A percentile compares a stretch with the other conserved stretches of the same genome.
Conservation (phyloP, 495 filamentous ascomycete species). For the Schizothecium vesticola region DNA sequence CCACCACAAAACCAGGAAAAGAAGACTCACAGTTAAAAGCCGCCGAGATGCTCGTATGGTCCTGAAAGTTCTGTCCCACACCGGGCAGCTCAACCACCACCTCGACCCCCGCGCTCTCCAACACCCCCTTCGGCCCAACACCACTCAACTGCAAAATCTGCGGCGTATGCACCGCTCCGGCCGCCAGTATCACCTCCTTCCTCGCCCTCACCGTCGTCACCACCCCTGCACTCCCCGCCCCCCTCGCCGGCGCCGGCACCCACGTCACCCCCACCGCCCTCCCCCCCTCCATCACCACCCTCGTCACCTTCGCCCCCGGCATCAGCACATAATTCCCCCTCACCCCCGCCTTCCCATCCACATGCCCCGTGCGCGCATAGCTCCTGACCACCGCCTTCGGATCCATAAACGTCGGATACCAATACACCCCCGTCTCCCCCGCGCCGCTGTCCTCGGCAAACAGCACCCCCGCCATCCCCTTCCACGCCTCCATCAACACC, state of each 20-base stretch:
- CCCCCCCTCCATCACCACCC: conserved; percentile 32
- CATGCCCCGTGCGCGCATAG: conserved; percentile 40
- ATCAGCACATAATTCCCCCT: conserved; percentile 37
- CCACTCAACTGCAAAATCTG: conserved; percentile 53
- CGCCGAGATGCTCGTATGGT: conserved; percentile 41
- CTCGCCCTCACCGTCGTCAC: conserved; percentile 35
- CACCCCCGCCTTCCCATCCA: conserved; percentile 28
- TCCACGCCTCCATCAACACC: conserved; percentile 34
- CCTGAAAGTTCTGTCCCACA: conserved; percentile 56
- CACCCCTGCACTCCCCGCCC: conserved; percentile 14
- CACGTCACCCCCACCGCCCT: conserved; percentile 35
- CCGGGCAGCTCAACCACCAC: conserved; percentile 46
- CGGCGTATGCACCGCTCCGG: conserved; percentile 53
- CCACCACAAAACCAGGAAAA: background rate
- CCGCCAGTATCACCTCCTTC: conserved; percentile 56
- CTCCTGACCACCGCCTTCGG: conserved; percentile 33
- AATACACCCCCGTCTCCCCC: conserved; percentile 38
- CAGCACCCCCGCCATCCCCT: conserved; percentile 35
- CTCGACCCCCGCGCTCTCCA: conserved; percentile 38
- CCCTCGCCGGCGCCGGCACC: background rate
- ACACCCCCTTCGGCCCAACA: conserved; percentile 43
- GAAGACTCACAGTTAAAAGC: conserved; percentile 27
- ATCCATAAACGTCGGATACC: conserved; percentile 44
- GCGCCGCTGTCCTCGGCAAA: conserved; percentile 39
- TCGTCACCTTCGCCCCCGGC: conserved; percentile 34